phyloP scores from a whole-genome alignment of 2,329 filamentous ascomycete species.

The Westerdykella ornata region DNA sequence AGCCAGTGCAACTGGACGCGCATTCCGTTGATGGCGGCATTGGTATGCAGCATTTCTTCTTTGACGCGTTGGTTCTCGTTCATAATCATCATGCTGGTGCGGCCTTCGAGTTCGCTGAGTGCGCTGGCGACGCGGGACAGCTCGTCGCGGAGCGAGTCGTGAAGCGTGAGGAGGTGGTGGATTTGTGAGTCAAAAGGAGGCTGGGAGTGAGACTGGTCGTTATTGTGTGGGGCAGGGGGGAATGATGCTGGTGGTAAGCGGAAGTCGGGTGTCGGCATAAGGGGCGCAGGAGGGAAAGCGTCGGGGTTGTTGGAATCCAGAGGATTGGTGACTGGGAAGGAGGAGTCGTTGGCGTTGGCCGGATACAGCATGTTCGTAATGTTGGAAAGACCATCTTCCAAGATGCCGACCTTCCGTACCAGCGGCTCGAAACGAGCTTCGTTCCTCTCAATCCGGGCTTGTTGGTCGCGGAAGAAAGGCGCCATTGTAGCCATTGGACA shows the following conservation, averaged over 20 bases:
- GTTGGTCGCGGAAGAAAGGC: constrained; percentile 40
- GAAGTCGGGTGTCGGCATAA: constrained; percentile 25
- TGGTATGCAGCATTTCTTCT: constrained; percentile 57
- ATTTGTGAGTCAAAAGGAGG: constrained; percentile 44
- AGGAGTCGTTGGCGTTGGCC: constrained; percentile 25
- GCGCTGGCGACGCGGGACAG: constrained; percentile 50
- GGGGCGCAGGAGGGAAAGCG: constrained; percentile 31
- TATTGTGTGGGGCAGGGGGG: constrained; percentile 21
- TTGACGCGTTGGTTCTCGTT: constrained; percentile 57
- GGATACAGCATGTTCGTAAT: constrained; percentile 41
- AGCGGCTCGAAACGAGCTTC: constrained; percentile 41
- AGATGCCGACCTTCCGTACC: constrained; percentile 39
- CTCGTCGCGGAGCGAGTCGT: constrained; percentile 56
- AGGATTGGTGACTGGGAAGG: constrained; percentile 29
- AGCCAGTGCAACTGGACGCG: constrained; percentile 59
- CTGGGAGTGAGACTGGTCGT: constrained; percentile 18
- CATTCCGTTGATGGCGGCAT: constrained; percentile 53
- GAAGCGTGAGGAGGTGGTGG: constrained; percentile 54
- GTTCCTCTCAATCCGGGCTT: constrained; percentile 40
- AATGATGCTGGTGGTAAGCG: constrained; percentile 31
- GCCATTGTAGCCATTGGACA: constrained; percentile 45
- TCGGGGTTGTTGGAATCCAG: constrained; percentile 28
- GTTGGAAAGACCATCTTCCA: constrained; percentile 40
- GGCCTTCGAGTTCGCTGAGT: constrained; percentile 54
- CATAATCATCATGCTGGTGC: constrained; percentile 56